Percentiles rank a stretch among this genome's conserved stretches.
These are phyloP conservation scores for Luffa aegyptiaca DNA, from an alignment of 306 rosid genomes.

Conservation along the genomic window DNA sequence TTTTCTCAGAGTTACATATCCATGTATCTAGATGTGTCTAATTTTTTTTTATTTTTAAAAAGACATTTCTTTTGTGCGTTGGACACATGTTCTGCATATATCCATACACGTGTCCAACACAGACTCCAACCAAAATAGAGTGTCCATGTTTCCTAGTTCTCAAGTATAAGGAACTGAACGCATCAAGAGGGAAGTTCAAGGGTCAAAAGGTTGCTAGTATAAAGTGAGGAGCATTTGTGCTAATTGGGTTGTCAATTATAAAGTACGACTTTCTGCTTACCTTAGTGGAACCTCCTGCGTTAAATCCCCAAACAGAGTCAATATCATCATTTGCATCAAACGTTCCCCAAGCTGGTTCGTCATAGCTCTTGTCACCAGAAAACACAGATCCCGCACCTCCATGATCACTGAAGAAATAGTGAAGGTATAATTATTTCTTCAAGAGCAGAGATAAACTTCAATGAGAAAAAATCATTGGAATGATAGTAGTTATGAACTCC, in stretches of 20 bases:
- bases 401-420: slow-evolving; percentile 42
- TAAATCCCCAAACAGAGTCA: slow-evolving; percentile 89
- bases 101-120: background rate
- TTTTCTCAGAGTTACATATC: background rate
- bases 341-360: slow-evolving; percentile 83
- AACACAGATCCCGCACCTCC: slow-evolving; percentile 55
- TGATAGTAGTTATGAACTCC: background rate
- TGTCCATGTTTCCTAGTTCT: background rate
- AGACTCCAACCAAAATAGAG: background rate
- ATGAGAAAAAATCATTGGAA: background rate
- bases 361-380: slow-evolving; percentile 57
- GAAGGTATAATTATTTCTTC: background rate
- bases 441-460: background rate
- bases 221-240: background rate
- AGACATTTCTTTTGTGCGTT: background rate
- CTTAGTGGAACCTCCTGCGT: slow-evolving; percentile 41
- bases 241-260: background rate
- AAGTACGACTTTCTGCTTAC: slow-evolving; percentile 27
- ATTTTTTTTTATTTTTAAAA: no score
- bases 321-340: slow-evolving; percentile 74
- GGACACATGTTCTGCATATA: background rate
- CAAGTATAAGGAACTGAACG: background rate
- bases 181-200: background rate
- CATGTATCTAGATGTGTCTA: background rate
- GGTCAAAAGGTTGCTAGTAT: background rate